Percentiles rank a stretch among this genome's conserved stretches.
These are phyloP conservation scores for Tulasnella sp. DNA, from an alignment of 768 basidiomycete genomes.

Conservation along the genomic window DNA sequence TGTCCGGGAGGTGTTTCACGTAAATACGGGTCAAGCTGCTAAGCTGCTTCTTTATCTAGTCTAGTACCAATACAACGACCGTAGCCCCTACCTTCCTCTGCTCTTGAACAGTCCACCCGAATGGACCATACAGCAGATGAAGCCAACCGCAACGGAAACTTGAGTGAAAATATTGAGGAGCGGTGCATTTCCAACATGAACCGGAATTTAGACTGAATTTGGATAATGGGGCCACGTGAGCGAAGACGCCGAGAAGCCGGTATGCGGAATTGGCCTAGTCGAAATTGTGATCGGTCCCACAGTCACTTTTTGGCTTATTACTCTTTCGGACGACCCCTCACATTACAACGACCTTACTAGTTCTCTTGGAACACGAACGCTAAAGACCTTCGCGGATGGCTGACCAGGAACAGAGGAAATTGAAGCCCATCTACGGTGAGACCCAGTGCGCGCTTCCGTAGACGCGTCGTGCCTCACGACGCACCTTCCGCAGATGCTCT, in stretches of 20 bases:
- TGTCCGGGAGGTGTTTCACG: no score
- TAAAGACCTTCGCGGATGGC: neutral
- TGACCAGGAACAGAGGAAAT: conserved; percentile 8
- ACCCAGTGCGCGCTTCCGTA: neutral
- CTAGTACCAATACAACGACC: no score
- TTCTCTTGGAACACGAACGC: neutral
- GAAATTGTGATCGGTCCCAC: neutral
- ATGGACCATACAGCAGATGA: no score
- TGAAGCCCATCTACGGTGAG: conserved; percentile 13
- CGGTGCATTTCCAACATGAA: no score
- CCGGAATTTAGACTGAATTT: no score
- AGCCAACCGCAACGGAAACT: no score
- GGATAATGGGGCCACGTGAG: neutral
- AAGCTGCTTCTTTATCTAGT: no score
- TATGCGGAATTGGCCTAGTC: neutral
- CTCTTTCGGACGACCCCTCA: neutral
- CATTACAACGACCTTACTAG: neutral
- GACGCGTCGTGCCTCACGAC: neutral
- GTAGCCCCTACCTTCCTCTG: no score
- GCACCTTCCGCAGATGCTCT: conserved; percentile 51
- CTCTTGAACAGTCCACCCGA: no score
- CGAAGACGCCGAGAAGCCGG: neutral
- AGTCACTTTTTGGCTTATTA: neutral
- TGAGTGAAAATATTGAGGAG: no score
- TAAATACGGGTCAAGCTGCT: no score